Conservation (phyloP, 1,284 basidiomycete species). For the Agaricales sp. region DNA sequence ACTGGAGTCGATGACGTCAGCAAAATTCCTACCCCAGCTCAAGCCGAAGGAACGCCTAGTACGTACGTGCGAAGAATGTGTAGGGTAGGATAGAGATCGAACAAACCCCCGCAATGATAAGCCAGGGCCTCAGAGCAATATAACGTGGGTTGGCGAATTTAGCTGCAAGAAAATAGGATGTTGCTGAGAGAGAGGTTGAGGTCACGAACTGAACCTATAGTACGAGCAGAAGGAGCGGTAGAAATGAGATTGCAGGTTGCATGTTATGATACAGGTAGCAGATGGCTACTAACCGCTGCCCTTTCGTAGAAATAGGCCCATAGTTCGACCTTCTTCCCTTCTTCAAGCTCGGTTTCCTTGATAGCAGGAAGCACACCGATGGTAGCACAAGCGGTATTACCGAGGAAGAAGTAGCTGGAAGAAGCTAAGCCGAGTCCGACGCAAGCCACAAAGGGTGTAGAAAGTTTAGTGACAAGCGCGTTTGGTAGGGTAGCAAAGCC, state of each 20-base stretch:
- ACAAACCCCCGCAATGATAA: not conserved
- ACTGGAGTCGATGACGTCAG: not conserved
- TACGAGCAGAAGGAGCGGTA: not conserved
- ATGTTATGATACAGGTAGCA: not conserved
- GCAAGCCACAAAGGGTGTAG: not conserved
- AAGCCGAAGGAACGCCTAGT: not conserved
- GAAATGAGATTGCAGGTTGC: not conserved
- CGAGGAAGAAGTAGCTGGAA: constrained; percentile 1
- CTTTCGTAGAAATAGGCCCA: not conserved
- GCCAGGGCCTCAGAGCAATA: constrained; percentile 1
- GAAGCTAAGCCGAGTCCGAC: not conserved
- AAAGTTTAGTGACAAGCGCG: not conserved
- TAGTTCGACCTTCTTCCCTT: not conserved
- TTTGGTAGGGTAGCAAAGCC: not conserved
- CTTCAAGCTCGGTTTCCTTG: not conserved
- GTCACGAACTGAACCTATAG: not conserved
- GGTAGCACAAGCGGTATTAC: not conserved
- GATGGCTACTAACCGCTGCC: not conserved
- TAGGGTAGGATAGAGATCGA: not conserved
- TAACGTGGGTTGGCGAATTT: not conserved
- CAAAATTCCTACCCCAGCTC: not conserved
- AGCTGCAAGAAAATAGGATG: not conserved
- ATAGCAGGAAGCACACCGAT: not conserved
- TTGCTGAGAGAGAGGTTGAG: not conserved
- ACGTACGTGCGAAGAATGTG: not conserved